Conservation (phyloP, 805 yeast genomes). For the Candida berthetii region DNA sequence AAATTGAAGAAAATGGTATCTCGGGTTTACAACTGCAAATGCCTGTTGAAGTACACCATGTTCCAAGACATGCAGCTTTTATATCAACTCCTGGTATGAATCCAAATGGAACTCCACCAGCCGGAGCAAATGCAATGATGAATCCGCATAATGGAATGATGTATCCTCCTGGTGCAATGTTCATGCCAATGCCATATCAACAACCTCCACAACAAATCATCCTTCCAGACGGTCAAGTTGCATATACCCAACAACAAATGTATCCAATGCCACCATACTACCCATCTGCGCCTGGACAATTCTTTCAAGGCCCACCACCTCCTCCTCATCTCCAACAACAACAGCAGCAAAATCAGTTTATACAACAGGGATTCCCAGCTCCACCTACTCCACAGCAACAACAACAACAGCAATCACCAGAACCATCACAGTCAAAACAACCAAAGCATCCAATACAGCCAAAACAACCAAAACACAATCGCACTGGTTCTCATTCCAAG, state of each 20-base stretch:
- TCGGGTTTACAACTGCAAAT: conserved; percentile 1
- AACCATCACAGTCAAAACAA: conserved; percentile 3
- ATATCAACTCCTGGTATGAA: too few species aligned
- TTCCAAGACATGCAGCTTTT: too few species aligned
- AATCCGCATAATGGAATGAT: conserved; percentile 1
- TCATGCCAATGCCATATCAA: background rate
- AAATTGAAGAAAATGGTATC: conserved; percentile 13
- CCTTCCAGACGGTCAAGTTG: too few species aligned
- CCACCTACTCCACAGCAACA: background rate
- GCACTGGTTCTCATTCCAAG: too few species aligned
- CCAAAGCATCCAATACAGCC: conserved; percentile 3
- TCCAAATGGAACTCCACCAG: too few species aligned
- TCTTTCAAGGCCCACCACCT: too few species aligned
- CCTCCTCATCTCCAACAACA: conserved; percentile 5
- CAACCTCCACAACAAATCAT: too few species aligned
- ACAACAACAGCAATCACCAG: conserved; percentile 6
- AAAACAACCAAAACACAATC: conserved; percentile 3
- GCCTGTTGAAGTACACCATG: background rate
- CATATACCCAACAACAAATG: too few species aligned
- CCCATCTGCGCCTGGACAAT: too few species aligned
- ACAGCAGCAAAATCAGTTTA: conserved; percentile 3
- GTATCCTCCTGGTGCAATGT: conserved; percentile 3
- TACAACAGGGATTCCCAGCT: too few species aligned
- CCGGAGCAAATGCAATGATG: background rate
- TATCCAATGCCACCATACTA: too few species aligned